A percentile compares a stretch with the other conserved stretches of the same genome.
phyloP scores from a whole-genome alignment of 176 grass and related monocot species.

The Thalia dealbata region DNA sequence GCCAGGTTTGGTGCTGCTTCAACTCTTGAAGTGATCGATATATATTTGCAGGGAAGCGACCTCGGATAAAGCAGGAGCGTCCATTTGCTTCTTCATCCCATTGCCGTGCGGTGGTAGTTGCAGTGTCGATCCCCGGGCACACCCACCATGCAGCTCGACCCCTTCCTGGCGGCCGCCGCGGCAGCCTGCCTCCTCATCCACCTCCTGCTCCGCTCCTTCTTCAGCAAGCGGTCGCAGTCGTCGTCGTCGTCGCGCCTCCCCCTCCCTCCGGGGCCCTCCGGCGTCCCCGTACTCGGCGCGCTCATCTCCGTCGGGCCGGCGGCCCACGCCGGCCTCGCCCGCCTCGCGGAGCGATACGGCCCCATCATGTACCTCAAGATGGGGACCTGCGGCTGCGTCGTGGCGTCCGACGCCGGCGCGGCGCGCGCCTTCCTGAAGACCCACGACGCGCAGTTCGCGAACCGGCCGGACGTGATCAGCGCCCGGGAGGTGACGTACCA shows the following conservation, averaged over 20 bases:
- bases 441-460: conserved; percentile 1
- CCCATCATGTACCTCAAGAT: conserved; percentile 9
- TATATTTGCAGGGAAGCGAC: too few species aligned
- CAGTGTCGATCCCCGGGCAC: too few species aligned
- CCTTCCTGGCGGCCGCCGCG: not conserved
- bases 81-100: too few species aligned
- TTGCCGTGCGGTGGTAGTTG: too few species aligned
- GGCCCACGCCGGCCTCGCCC: not conserved
- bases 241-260: not conserved
- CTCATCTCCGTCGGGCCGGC: not conserved
- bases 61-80: too few species aligned
- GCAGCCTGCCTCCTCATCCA: not conserved
- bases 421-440: not conserved
- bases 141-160: not conserved
- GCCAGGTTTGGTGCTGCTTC: too few species aligned
- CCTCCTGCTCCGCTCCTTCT: not conserved
- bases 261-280: not conserved
- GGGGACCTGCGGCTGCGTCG: not conserved
- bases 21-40: too few species aligned
- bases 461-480: not conserved
- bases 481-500: not conserved
- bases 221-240: not conserved
- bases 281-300: not conserved
- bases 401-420: not conserved
- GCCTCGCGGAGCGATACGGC: not conserved